Evolutionary conservation across 805 yeast genomes (phyloP), one percentile per base, ranked within the genome.

Genomic region (Lachancea thermotolerans): DNA sequence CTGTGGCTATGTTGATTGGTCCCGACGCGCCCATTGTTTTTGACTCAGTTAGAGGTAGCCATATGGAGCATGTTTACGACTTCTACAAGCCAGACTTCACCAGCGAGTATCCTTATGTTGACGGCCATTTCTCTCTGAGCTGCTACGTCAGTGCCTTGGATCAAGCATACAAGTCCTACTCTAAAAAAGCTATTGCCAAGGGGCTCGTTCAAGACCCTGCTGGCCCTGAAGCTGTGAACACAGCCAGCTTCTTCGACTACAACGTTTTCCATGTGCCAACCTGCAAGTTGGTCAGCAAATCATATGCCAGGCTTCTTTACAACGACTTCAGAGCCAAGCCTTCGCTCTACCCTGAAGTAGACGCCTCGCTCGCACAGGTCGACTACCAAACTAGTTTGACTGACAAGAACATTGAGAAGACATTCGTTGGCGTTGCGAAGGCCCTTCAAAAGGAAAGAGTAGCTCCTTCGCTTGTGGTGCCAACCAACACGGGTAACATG

Each of bases 401-500:
- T 50, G 96, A 88, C 71, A 88, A 80, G 67, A 66, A 73, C 50
- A 69, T 89, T 55, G 98, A 91, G 69, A 93, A 91, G 75, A 73
- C 82, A 15, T 90, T 91, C 68, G 77, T 90, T 56, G 79, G 79
- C 27, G 71, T 83, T 52, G 79, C 95, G 29, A 87, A 89, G 74
- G 81, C 77, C 49, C 69, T 72, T 51, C 72, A 79, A 50, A 77
- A 78, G 52, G 77, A 73, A 60, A 79, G 87, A 67, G 88, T 93
- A 47, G 72, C 73, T 42, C 93, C 96, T 31, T 81, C 95, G 15
- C 73, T 93, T 66, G 74, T 71, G 56, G 88, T 89, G 37, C 91
- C 98, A 62, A 91, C 98, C 52, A 91, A 91, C 71, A 88, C 95
- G 51, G 99, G 99, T 71, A 93, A 93, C 77, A 85, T 90, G 86